These are phyloP conservation scores for Amanita brunnescens DNA, from an alignment of 768 basidiomycete species.

Conservation along the genomic window DNA sequence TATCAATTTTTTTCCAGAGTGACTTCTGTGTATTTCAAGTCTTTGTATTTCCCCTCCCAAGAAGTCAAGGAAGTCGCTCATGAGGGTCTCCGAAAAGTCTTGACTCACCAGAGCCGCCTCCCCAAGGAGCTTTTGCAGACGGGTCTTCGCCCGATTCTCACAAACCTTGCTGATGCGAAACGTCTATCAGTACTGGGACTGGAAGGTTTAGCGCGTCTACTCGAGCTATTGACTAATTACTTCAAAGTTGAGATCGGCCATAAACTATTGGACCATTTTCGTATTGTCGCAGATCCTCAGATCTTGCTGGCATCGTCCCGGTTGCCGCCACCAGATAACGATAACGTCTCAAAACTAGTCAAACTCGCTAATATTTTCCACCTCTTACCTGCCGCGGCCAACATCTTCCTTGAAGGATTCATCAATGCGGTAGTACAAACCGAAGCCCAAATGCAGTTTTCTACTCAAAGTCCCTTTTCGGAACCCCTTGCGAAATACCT, in stretches of 20 bases:
- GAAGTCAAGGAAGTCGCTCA: constrained; percentile 96
- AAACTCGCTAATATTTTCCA: constrained; percentile 97
- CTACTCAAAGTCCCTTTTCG: constrained; percentile 85
- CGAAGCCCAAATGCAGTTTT: constrained; percentile 87
- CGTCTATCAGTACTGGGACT: constrained; percentile 85
- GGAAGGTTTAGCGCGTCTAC: constrained; percentile 87
- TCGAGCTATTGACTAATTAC: constrained; percentile 94
- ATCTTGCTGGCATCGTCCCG: constrained; percentile 74
- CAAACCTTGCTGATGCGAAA: constrained; percentile 96
- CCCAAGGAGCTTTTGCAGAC: constrained; percentile 95
- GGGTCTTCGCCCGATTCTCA: constrained; percentile 90
- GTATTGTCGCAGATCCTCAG: constrained; percentile 82
- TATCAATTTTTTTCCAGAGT: constrained; percentile 43
- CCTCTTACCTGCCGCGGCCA: constrained; percentile 86
- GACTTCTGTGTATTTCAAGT: constrained; percentile 96
- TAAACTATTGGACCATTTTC: constrained; percentile 95
- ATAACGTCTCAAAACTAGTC: constrained; percentile 87
- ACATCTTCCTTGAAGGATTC: constrained; percentile 84
- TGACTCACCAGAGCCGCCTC: constrained; percentile 82
- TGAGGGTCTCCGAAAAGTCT: constrained; percentile 82
- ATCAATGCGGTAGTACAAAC: constrained; percentile 85
- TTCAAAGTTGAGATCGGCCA: constrained; percentile 99
- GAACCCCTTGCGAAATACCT: constrained; percentile 87
- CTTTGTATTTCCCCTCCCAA: constrained; percentile 82
- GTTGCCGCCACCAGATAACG: constrained; percentile 77